A percentile compares a stretch with the other conserved stretches of the same genome.
Evolutionary conservation across 1,284 basidiomycete species (phyloP).

Genomic region (Ganoderma leucocontextum): DNA sequence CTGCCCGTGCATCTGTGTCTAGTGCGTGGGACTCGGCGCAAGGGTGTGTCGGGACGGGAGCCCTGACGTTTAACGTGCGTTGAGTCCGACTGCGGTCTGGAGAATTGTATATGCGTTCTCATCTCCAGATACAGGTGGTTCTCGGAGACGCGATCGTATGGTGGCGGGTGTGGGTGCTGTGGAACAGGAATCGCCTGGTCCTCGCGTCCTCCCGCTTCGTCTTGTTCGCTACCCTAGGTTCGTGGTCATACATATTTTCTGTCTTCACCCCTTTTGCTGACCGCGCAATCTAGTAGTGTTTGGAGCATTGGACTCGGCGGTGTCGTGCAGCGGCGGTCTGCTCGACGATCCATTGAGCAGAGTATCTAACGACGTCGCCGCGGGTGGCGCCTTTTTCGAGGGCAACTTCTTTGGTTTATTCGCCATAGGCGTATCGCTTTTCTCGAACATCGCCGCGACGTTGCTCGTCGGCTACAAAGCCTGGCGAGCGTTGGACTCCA

Average conservation of each 20-base stretch:
- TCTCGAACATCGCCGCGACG: not conserved
- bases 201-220: not conserved
- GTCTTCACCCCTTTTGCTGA: not conserved
- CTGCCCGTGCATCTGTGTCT: not conserved
- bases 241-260: not conserved
- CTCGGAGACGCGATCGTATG: conserved; percentile 4
- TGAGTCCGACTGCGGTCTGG: too few relatives aligned
- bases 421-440: not conserved
- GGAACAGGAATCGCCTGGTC: not conserved
- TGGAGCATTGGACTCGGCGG: not conserved
- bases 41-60: not conserved
- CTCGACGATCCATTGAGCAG: not conserved
- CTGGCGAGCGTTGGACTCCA: not conserved
- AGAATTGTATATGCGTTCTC: not conserved
- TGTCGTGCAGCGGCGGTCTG: not conserved
- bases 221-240: conserved; percentile 1
- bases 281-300: not conserved
- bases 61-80: conserved; percentile 1
- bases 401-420: not conserved
- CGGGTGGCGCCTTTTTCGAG: not conserved
- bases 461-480: conserved; percentile 5
- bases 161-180: conserved; percentile 7
- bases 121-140: not conserved
- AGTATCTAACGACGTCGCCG: not conserved
- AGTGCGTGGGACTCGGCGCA: not conserved